Evolutionary conservation across 202 grass and related monocot genomes (phyloP).

Genomic region (Setaria italica): DNA sequence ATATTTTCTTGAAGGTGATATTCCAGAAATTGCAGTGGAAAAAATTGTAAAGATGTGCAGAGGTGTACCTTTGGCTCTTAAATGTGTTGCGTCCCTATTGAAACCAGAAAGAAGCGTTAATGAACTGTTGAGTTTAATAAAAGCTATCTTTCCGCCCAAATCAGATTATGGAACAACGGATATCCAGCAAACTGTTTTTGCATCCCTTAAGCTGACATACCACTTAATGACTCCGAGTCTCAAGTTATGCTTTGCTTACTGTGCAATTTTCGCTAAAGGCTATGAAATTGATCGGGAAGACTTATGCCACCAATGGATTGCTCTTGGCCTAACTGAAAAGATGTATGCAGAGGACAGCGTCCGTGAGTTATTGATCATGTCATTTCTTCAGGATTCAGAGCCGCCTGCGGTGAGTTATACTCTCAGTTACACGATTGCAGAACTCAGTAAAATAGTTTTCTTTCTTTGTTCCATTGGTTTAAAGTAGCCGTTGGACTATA

Average conservation of each 20-base stretch:
- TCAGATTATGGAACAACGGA: not conserved
- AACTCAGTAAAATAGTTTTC: too few relatives aligned
- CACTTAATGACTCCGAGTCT: not conserved
- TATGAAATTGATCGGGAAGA: conserved; percentile 1
- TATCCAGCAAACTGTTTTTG: not conserved
- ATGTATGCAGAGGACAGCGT: not conserved
- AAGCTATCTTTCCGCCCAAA: not conserved
- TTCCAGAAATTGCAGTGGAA: not conserved
- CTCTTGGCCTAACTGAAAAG: conserved; percentile 3
- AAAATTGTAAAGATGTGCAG: conserved; percentile 2
- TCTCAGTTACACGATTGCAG: not conserved
- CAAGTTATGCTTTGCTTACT: conserved; percentile 27
- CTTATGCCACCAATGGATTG: conserved; percentile 30
- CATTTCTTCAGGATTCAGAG: conserved; percentile 26
- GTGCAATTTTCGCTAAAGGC: conserved; percentile 19
- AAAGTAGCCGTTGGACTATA: not conserved
- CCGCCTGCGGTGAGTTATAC: not conserved
- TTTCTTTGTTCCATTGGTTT: not conserved
- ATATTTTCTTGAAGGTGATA: not conserved
- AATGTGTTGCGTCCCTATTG: not conserved
- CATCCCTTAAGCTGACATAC: conserved; percentile 11
- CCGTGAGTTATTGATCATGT: not conserved
- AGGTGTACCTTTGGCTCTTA: conserved; percentile 32
- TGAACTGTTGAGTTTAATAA: not conserved
- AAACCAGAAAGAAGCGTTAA: not conserved